phyloP scores from a whole-genome alignment of 768 basidiomycete species.

The Mycena kentingensis region DNA sequence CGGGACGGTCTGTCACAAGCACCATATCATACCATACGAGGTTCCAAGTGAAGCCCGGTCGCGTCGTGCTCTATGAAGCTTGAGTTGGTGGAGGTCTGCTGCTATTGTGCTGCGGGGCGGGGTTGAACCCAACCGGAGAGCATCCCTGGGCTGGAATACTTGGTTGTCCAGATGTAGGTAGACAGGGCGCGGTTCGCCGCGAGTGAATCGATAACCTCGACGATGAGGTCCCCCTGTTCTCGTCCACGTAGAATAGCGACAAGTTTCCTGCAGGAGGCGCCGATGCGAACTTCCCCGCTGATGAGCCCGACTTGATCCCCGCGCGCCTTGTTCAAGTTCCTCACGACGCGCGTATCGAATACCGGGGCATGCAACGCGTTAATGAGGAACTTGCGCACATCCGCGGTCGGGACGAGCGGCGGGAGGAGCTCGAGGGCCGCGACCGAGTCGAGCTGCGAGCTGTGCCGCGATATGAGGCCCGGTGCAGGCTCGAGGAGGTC shows the following conservation, averaged over 20 bases:
- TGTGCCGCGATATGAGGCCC: slow-evolving; percentile 84
- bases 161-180: background rate
- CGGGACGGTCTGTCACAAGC: too few species aligned
- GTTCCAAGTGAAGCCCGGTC: too few species aligned
- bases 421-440: slow-evolving; percentile 87
- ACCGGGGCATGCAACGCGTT: slow-evolving; percentile 67
- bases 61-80: background rate
- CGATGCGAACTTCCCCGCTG: slow-evolving; percentile 1
- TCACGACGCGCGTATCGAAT: slow-evolving; percentile 70
- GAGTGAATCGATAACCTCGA: background rate
- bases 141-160: slow-evolving; percentile 9
- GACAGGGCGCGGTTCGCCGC: background rate
- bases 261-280: background rate
- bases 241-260: slow-evolving; percentile 6
- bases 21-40: too few species aligned
- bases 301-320: slow-evolving; percentile 73
- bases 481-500: slow-evolving; percentile 81
- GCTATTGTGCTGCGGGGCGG: slow-evolving; percentile 8
- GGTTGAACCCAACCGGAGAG: background rate
- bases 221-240: background rate
- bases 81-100: slow-evolving; percentile 5
- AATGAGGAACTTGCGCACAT: slow-evolving; percentile 76
- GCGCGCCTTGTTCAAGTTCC: slow-evolving; percentile 71
- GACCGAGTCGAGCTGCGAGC: slow-evolving; percentile 76
- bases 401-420: slow-evolving; percentile 82